A percentile compares a stretch with the other conserved stretches of the same genome.
Conservation (phyloP, 1,284 basidiomycete species). For the Cryptococcus sp. region DNA sequence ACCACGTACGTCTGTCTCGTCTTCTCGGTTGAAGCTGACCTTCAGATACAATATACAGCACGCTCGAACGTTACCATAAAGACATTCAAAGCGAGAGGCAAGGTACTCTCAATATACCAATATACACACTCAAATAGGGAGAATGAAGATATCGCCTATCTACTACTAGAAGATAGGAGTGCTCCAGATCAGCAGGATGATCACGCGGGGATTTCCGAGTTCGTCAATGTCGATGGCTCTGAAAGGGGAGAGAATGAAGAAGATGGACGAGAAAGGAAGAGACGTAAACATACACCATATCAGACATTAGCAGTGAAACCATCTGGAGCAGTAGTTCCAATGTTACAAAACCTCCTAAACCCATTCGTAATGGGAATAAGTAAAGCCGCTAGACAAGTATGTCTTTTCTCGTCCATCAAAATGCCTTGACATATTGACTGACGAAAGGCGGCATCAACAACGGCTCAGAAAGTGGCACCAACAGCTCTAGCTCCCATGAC, state of each 20-base stretch:
- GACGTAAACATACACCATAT: constrained; percentile 34
- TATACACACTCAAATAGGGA: not conserved
- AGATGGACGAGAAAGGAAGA: constrained; percentile 12
- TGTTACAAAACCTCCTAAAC: constrained; percentile 37
- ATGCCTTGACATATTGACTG: not conserved
- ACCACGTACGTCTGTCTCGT: constrained; percentile 25
- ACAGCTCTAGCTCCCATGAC: constrained; percentile 32
- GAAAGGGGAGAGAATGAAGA: not conserved
- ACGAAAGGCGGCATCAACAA: constrained; percentile 33
- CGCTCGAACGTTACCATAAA: constrained; percentile 33
- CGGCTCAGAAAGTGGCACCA: constrained; percentile 26
- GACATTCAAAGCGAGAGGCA: constrained; percentile 32
- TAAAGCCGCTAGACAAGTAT: constrained; percentile 35
- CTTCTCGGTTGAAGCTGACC: not conserved
- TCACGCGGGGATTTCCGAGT: no score
- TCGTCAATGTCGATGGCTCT: not conserved
- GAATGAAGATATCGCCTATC: constrained; percentile 29
- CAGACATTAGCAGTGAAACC: constrained; percentile 32
- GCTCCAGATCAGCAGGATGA: constrained; percentile 1
- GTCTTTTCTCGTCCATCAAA: constrained; percentile 2
- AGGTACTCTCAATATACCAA: not conserved
- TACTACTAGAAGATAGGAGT: constrained; percentile 36
- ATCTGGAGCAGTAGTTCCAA: constrained; percentile 22
- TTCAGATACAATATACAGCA: constrained; percentile 3
- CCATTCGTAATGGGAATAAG: constrained; percentile 41